These are phyloP conservation scores for Sarcomyxa edulis DNA, from an alignment of 768 basidiomycete species.

Conservation along the genomic window DNA sequence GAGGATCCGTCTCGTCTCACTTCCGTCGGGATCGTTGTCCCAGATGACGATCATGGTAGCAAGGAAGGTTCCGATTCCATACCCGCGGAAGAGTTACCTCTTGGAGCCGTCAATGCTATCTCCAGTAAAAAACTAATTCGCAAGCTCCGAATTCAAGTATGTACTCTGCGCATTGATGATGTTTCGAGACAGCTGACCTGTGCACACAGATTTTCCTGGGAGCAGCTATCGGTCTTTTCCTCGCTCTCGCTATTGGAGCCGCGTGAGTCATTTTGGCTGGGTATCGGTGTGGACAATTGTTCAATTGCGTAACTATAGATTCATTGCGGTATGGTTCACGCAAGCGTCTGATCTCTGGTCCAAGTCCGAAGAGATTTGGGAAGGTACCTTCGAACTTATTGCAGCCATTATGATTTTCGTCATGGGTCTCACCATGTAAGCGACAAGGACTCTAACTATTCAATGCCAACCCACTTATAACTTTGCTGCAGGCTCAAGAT, in stretches of 20 bases:
- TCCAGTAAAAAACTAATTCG: slow-evolving; percentile 45
- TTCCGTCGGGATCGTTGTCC: too few species aligned
- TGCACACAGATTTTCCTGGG: slow-evolving; percentile 78
- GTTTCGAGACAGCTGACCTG: too few species aligned
- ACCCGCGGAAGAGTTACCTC: slow-evolving; percentile 13
- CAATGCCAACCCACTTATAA: too few species aligned
- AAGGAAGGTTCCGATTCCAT: slow-evolving; percentile 20
- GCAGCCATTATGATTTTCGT: slow-evolving; percentile 81
- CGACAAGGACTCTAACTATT: too few species aligned
- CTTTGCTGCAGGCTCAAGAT: too few species aligned
- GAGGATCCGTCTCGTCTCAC: slow-evolving; percentile 23
- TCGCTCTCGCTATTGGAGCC: slow-evolving; percentile 81
- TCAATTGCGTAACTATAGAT: too few species aligned
- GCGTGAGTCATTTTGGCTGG: slow-evolving; percentile 40
- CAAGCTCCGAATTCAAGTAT: slow-evolving; percentile 66
- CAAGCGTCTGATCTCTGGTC: slow-evolving; percentile 80
- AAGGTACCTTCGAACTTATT: slow-evolving; percentile 78
- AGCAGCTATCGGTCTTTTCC: slow-evolving; percentile 63
- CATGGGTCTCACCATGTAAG: slow-evolving; percentile 94
- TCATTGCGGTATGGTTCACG: slow-evolving; percentile 95
- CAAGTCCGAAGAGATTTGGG: slow-evolving; percentile 87
- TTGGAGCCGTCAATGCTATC: slow-evolving; percentile 21
- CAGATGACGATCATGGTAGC: slow-evolving; percentile 17
- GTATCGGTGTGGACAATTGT: background rate
- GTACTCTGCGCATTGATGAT: too few species aligned